Percentiles rank a stretch among this genome's conserved stretches.
Evolutionary conservation across 352 stramenopile species (phyloP).

Genomic region (Phytophthora rubi): DNA sequence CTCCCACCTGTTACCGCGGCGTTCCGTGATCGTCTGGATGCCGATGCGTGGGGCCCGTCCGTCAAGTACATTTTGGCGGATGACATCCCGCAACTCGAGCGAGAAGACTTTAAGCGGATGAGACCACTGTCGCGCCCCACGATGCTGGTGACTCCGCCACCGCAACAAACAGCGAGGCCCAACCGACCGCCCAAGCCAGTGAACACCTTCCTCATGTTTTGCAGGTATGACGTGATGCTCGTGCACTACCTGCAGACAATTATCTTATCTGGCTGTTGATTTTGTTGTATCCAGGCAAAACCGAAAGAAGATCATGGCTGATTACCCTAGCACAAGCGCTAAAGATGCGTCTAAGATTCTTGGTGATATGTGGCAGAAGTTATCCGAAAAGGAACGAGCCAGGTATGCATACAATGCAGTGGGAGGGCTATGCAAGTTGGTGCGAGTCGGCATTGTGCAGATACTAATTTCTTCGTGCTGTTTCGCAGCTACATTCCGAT

Average conservation of each 20-base stretch:
- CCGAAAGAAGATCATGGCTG: constrained; percentile 82
- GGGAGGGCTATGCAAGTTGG: not conserved
- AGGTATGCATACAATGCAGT: constrained; percentile 37
- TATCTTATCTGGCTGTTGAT: constrained; percentile 1
- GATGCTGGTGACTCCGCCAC: constrained; percentile 35
- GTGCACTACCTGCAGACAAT: not conserved
- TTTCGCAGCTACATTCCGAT: constrained; percentile 68
- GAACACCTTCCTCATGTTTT: constrained; percentile 90
- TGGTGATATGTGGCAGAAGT: constrained; percentile 87
- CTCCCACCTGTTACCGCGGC: constrained; percentile 60
- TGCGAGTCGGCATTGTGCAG: not conserved
- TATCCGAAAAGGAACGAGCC: constrained; percentile 77
- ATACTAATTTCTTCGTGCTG: constrained; percentile 14
- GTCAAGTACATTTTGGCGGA: constrained; percentile 82
- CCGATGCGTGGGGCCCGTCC: constrained; percentile 64
- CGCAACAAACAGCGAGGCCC: constrained; percentile 42
- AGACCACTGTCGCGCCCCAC: constrained; percentile 64
- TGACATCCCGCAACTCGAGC: constrained; percentile 74
- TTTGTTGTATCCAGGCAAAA: constrained; percentile 51
- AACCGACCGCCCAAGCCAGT: constrained; percentile 84
- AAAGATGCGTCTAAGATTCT: constrained; percentile 87
- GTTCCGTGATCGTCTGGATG: constrained; percentile 72
- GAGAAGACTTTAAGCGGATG: constrained; percentile 85
- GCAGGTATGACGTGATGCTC: constrained; percentile 32
- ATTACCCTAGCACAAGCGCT: constrained; percentile 72